These are phyloP conservation scores for Penicillium argentinense DNA, from an alignment of 495 filamentous ascomycete species.

Conservation along the genomic window DNA sequence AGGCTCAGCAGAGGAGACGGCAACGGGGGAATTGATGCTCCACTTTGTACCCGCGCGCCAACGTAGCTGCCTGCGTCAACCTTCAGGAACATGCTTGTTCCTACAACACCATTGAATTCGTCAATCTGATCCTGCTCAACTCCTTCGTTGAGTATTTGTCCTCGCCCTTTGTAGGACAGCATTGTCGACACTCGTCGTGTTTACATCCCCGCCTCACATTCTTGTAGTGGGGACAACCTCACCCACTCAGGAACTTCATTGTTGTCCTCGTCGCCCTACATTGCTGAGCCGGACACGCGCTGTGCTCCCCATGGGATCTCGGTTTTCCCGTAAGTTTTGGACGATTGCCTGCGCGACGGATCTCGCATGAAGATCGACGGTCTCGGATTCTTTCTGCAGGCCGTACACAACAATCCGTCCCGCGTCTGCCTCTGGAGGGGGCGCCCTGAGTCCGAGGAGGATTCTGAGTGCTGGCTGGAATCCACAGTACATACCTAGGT, in stretches of 20 bases:
- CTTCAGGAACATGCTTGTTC: no score
- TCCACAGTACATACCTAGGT: conserved; percentile 8
- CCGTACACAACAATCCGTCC: conserved; percentile 20
- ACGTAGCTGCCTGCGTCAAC: conserved; percentile 7
- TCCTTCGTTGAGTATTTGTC: no score
- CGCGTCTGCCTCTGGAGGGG: conserved; percentile 1
- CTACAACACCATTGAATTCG: no score
- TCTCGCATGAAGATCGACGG: conserved; percentile 17
- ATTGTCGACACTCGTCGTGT: no score
- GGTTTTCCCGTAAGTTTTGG: not conserved
- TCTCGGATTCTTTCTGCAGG: conserved; percentile 15
- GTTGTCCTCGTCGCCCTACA: conserved; percentile 19
- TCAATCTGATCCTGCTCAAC: no score
- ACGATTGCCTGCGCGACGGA: not conserved
- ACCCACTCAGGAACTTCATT: conserved; percentile 4
- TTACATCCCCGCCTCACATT: conserved; percentile 15
- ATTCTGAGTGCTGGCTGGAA: not conserved
- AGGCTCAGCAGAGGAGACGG: no score
- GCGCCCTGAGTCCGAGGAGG: not conserved
- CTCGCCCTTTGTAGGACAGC: not conserved
- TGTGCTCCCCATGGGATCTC: not conserved
- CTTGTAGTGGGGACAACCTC: conserved; percentile 14
- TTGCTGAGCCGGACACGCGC: conserved; percentile 14
- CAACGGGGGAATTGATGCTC: no score
- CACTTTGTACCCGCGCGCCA: no score